Evolutionary conservation across 495 filamentous ascomycete genomes (phyloP).

Genomic region (Rhizodiscina lignyota): DNA sequence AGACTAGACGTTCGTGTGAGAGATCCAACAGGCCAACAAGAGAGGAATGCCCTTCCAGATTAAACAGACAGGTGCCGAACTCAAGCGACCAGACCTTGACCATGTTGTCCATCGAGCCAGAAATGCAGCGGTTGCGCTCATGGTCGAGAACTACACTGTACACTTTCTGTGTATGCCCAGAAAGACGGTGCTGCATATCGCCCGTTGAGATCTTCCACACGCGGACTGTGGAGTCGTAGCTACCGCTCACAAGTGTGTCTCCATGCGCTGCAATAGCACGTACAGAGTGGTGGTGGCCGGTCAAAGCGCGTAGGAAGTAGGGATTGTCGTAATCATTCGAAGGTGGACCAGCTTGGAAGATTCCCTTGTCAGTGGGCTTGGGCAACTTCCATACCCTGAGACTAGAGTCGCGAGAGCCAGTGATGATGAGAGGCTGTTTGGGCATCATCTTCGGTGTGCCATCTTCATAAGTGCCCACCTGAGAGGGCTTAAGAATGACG

Average conservation of each 20-base stretch:
- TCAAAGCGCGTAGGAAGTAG: slow-evolving; percentile 77
- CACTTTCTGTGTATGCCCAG: slow-evolving; percentile 83
- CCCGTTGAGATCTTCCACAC: slow-evolving; percentile 97
- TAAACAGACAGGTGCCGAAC: slow-evolving; percentile 69
- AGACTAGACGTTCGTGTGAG: slow-evolving; percentile 74
- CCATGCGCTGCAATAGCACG: slow-evolving; percentile 91
- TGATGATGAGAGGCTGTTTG: slow-evolving; percentile 86
- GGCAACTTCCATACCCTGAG: slow-evolving; percentile 92
- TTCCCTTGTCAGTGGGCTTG: slow-evolving; percentile 52
- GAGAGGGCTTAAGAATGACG: slow-evolving; percentile 79
- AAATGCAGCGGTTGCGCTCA: slow-evolving; percentile 87
- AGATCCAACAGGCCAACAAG: slow-evolving; percentile 86
- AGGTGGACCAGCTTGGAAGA: slow-evolving; percentile 60
- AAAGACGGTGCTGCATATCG: slow-evolving; percentile 71
- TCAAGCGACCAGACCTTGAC: slow-evolving; percentile 99
- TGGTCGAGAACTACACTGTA: slow-evolving; percentile 95
- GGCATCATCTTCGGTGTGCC: slow-evolving; percentile 79
- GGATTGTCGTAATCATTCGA: slow-evolving; percentile 74
- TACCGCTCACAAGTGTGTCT: slow-evolving; percentile 95
- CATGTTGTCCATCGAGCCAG: slow-evolving; percentile 93
- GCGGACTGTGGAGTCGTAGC: slow-evolving; percentile 89
- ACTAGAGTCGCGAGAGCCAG: slow-evolving; percentile 88
- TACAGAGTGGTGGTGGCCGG: slow-evolving; percentile 88
- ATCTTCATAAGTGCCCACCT: slow-evolving; percentile 52
- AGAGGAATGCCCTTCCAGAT: slow-evolving; percentile 84